Evolutionary conservation across 495 filamentous ascomycete species (phyloP).

Genomic region (Annulohypoxylon bovei): DNA sequence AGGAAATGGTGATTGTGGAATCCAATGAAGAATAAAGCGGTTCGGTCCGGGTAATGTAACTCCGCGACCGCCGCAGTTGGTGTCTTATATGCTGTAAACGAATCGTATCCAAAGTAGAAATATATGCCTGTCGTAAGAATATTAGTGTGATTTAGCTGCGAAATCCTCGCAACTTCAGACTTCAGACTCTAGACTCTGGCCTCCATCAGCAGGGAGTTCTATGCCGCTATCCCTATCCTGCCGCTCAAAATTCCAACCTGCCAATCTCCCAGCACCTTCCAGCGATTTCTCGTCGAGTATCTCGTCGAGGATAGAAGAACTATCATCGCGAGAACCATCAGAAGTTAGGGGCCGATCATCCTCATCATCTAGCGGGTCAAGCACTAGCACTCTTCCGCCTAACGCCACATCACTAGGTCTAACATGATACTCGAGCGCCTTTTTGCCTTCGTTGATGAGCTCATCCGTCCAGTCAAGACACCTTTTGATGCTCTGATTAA

Average conservation of each 20-base stretch:
- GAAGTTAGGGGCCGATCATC: slow-evolving; percentile 47
- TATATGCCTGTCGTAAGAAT: slow-evolving; percentile 29
- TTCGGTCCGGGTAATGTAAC: slow-evolving; percentile 22
- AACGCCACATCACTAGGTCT: slow-evolving; percentile 79
- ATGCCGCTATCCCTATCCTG: slow-evolving; percentile 66
- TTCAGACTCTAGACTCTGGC: slow-evolving; percentile 29
- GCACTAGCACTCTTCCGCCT: slow-evolving; percentile 84
- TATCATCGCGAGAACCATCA: slow-evolving; percentile 37
- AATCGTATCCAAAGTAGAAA: slow-evolving; percentile 38
- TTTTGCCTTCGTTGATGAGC: slow-evolving; percentile 86
- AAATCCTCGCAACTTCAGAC: slow-evolving; percentile 7
- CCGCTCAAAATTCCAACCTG: slow-evolving; percentile 48
- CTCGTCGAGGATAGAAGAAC: slow-evolving; percentile 21
- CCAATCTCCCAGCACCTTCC: slow-evolving; percentile 18
- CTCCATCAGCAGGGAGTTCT: slow-evolving; percentile 54
- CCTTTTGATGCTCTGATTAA: slow-evolving; percentile 90
- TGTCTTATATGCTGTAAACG: slow-evolving; percentile 35
- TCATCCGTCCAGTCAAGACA: slow-evolving; percentile 89
- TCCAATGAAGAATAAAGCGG: slow-evolving; percentile 23
- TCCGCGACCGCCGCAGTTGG: slow-evolving; percentile 32
- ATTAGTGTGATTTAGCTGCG: slow-evolving; percentile 13
- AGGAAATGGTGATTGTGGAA: slow-evolving; percentile 17
- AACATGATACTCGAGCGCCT: slow-evolving; percentile 84
- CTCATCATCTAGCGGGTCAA: slow-evolving; percentile 71
- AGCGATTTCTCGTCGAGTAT: slow-evolving; percentile 32